Base-by-base conservation (phyloP, 176 grass and related monocot genomes). In the Calamus simplicifolius region DNA sequence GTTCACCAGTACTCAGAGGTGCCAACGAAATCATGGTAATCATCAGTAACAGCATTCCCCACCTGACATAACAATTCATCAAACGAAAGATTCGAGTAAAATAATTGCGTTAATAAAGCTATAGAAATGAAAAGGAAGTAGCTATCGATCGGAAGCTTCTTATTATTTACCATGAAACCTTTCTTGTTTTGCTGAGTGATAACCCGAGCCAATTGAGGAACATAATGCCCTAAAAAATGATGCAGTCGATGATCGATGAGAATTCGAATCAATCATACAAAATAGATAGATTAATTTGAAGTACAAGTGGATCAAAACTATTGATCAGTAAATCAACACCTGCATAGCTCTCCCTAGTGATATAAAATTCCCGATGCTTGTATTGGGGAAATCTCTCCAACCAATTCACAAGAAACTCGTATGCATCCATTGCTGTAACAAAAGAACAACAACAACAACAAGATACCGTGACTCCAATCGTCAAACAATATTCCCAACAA, bases 1-100 rank as follows among this genome's bases (percentile, higher is more conserved):
- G 78, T 85, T 87, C 93, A 98, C 93, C 93, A 98, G 57, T 85
- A 98, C 81, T 98, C 93, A 27, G 92, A 98, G 4, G 93, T 98
- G 26, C 93, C 93, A 18, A 98, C 74, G 61, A 92, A 97, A 64
- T 97, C 87, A 31, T 85, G 84, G 80, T 88, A 92, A 76, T 97
- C 87, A 48, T 97, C 93, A 27, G 81, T 92, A 59, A 97, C 93
- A 29, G 87, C 87, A 77, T 97, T 88, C 19, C 93, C 93, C 53
- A 88, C 92, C 92, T 96, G 69, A 13, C 75, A 54, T 69, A 55
- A 43, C 25, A 79, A 57, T n/a, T 64, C 52, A 48, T 30, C 27
- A 18, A 29, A 61, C 25, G 63, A 65, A 54, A 31, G 59, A 43
- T 43, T 43, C 8, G 35, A 43, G 8, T 43, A 7, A n/a, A n/a